phyloP scores from a whole-genome alignment of 2,329 filamentous ascomycete species.

The Cercospora sp. region DNA sequence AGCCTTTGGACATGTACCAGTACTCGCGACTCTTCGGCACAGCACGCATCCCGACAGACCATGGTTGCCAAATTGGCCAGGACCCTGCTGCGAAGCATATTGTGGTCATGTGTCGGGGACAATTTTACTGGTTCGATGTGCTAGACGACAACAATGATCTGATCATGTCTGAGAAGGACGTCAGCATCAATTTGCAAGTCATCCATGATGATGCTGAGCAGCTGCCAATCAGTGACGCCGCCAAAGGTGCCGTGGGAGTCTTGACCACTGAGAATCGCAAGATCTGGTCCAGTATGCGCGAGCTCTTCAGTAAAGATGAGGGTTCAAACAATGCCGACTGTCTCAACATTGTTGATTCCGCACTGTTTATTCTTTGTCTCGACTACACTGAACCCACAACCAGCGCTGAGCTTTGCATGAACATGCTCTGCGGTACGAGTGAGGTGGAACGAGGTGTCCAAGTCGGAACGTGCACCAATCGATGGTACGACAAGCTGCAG shows the following conservation, averaged over 20 bases:
- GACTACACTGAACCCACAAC: constrained; percentile 86
- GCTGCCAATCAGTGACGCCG: constrained; percentile 87
- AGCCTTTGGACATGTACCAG: constrained; percentile 95
- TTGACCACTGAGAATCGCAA: constrained; percentile 96
- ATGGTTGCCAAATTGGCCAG: constrained; percentile 94
- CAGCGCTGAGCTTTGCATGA: constrained; percentile 85
- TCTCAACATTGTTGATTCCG: constrained; percentile 91
- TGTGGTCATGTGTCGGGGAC: constrained; percentile 88
- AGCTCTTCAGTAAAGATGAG: constrained; percentile 80
- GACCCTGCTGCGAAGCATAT: constrained; percentile 91
- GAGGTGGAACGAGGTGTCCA: constrained; percentile 91
- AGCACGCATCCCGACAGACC: constrained; percentile 86
- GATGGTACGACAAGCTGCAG: constrained; percentile 99
- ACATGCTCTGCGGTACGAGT: constrained; percentile 96
- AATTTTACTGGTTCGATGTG: constrained; percentile 99
- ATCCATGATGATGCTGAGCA: constrained; percentile 89
- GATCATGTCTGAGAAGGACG: constrained; percentile 95
- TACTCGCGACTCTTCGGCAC: constrained; percentile 95
- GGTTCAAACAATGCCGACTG: constrained; percentile 95
- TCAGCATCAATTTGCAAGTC: constrained; percentile 85
- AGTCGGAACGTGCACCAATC: constrained; percentile 94
- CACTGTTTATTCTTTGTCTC: constrained; percentile 86
- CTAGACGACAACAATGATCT: constrained; percentile 90
- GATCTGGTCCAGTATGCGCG: constrained; percentile 87
- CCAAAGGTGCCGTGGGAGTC: constrained; percentile 91